Evolutionary conservation across 169 alveolate species (phyloP), one percentile per base, ranked within the genome.

Genomic region (Prorocentrum cordatum): DNA sequence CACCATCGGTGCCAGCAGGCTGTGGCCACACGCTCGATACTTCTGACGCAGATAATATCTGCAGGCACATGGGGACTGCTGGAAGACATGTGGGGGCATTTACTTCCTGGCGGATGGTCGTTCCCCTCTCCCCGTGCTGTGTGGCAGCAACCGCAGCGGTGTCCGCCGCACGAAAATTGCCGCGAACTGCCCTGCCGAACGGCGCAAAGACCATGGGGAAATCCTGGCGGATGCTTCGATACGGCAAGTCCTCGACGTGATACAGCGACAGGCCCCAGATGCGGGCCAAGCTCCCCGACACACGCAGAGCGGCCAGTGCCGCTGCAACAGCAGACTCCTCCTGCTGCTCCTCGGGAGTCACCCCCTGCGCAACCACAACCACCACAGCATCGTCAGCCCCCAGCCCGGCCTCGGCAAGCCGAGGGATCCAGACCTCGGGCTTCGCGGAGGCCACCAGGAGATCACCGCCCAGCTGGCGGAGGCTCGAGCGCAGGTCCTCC

Each of bases 151-250:
- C n/a, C 42, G 70, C 36, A 29, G 39, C 70, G 4, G 33, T 33
- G 5, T 2, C 67, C 26, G 72, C 47, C 47, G 72, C 72, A 26
- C 45, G 72, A 45, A 62, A 29, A 45, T 62, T 62, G 72, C 72
- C 39, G 72, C 72, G 72, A 26, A 62, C 72, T 10, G 47, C 72
- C 31, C 72, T 39, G 72, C 72, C 72, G 47, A 62, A 62, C 31
- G 72, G 72, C 31, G 72, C 72, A 45, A 62, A 62, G 72, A 62
- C 72, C 72, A 62, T 62, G 39, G 72, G 72, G 36, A 62, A 62
- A 45, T 62, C 72, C 72, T 62, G 39, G 35, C 33, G 67, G 27
- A 58, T n/a, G 67, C 27, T 22, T 16, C 67, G 31, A n/a, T 58
- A 58, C 35, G 67, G 67, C 67, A 58, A 16, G 27, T 58, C 67